phyloP scores from a whole-genome alignment of 805 yeast genomes.

The Metschnikowia peoriensis region DNA sequence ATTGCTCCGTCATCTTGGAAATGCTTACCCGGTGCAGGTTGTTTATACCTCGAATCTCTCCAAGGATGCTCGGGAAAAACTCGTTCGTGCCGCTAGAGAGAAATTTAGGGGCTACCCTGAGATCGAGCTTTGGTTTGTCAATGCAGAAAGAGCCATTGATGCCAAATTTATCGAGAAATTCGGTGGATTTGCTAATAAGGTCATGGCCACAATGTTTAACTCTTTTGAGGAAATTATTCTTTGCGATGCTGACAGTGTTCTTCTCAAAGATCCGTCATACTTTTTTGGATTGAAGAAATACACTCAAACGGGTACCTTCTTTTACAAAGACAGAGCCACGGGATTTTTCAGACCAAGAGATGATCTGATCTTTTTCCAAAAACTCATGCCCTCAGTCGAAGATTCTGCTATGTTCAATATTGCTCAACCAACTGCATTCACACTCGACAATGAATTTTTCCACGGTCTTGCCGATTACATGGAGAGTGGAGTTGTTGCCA shows the following conservation, averaged over 20 bases:
- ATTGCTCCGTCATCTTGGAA: conserved; percentile 30
- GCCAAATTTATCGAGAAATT: conserved; percentile 27
- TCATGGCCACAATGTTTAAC: conserved; percentile 15
- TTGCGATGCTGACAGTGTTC: conserved; percentile 53
- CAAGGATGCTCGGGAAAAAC: neutral
- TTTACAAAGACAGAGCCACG: conserved; percentile 15
- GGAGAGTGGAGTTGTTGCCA: conserved; percentile 38
- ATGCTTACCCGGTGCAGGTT: conserved; percentile 40
- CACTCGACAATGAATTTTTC: conserved; percentile 30
- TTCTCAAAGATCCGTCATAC: conserved; percentile 28
- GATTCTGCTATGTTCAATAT: conserved; percentile 26
- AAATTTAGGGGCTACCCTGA: conserved; percentile 15
- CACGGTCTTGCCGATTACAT: conserved; percentile 35
- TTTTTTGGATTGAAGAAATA: conserved; percentile 36
- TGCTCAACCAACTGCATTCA: conserved; percentile 32
- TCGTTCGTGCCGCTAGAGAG: conserved; percentile 12
- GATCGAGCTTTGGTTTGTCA: conserved; percentile 42
- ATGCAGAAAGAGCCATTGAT: conserved; percentile 23
- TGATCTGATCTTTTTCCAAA: conserved; percentile 44
- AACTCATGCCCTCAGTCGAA: conserved; percentile 41
- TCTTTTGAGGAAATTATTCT: conserved; percentile 29
- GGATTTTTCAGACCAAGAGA: conserved; percentile 29
- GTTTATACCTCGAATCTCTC: conserved; percentile 24
- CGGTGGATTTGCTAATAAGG: conserved; percentile 33
- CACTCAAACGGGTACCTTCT: conserved; percentile 28